Conservation (phyloP, 768 basidiomycete species). For the Pleurotus tuber-regium region DNA sequence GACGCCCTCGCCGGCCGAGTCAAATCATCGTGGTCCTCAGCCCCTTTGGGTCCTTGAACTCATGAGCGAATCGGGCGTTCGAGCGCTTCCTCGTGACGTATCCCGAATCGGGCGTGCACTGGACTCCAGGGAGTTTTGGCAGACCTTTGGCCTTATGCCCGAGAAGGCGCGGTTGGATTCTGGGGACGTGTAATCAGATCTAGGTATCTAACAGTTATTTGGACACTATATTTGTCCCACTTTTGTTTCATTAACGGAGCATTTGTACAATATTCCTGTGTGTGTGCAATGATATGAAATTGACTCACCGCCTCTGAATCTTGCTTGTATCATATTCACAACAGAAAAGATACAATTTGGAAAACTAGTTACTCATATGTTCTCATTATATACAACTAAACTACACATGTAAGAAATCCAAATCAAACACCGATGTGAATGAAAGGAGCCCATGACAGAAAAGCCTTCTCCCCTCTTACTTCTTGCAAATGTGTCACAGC, state of each 20-base stretch:
- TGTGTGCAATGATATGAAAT: too few species aligned
- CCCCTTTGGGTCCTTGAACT: conserved; percentile 56
- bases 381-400: not conserved
- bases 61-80: conserved; percentile 48
- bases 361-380: not conserved
- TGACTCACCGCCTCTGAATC: too few species aligned
- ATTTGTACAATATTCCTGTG: too few species aligned
- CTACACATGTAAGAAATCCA: not conserved
- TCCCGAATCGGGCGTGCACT: conserved; percentile 49
- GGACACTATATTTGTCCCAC: too few species aligned
- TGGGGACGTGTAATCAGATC: not conserved
- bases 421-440: conserved; percentile 22
- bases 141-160: conserved; percentile 42
- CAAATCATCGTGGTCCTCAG: conserved; percentile 31
- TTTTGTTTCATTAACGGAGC: too few species aligned
- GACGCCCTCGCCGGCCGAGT: conserved; percentile 15
- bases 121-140: conserved; percentile 64
- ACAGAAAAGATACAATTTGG: too few species aligned
- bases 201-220: too few species aligned
- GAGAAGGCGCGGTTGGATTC: conserved; percentile 33
- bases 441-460: conserved; percentile 22
- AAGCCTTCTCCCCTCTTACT: conserved; percentile 9
- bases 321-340: too few species aligned
- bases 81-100: conserved; percentile 49
- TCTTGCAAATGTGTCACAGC: conserved; percentile 19